Evolutionary conservation across 257 asterid genomes (phyloP).

Genomic region (Gentiana straminea): DNA sequence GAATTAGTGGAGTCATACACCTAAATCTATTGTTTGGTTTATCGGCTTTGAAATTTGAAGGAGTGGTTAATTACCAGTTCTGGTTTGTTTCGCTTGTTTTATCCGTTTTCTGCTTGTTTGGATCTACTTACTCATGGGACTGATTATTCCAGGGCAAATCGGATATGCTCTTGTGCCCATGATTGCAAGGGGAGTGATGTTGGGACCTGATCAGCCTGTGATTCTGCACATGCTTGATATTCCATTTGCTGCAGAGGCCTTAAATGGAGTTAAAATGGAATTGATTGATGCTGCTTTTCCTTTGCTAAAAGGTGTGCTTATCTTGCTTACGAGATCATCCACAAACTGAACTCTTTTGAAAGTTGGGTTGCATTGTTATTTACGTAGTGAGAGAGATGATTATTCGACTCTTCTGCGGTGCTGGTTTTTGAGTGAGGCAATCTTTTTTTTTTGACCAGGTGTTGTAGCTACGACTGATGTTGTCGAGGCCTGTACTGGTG

Average conservation of each 20-base stretch:
- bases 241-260: slow-evolving; percentile 83
- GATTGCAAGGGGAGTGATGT: slow-evolving; percentile 92
- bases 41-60: background rate
- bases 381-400: too few relatives aligned
- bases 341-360: too few relatives aligned
- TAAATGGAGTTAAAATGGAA: slow-evolving; percentile 91
- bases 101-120: background rate
- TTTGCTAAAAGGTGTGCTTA: slow-evolving; percentile 61
- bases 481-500: slow-evolving; percentile 78
- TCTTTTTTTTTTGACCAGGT: slow-evolving; percentile 25
- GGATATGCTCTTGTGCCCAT: slow-evolving; percentile 93
- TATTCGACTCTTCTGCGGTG: too few relatives aligned
- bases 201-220: slow-evolving; percentile 88
- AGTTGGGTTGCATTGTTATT: too few relatives aligned
- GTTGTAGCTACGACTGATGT: slow-evolving; percentile 89
- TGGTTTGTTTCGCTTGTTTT: background rate
- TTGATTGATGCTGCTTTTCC: slow-evolving; percentile 90
- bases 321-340: slow-evolving; percentile 1
- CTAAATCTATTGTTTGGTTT: background rate
- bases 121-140: slow-evolving; percentile 1
- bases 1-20: too few relatives aligned
- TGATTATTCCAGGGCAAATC: slow-evolving; percentile 62
- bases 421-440: background rate
- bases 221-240: slow-evolving; percentile 94
- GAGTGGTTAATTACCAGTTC: background rate